Percentiles rank a stretch among this genome's conserved stretches.
These are phyloP conservation scores for Mucor sp. DNA, from an alignment of 371 early-diverging fungal species.

Conservation along the genomic window DNA sequence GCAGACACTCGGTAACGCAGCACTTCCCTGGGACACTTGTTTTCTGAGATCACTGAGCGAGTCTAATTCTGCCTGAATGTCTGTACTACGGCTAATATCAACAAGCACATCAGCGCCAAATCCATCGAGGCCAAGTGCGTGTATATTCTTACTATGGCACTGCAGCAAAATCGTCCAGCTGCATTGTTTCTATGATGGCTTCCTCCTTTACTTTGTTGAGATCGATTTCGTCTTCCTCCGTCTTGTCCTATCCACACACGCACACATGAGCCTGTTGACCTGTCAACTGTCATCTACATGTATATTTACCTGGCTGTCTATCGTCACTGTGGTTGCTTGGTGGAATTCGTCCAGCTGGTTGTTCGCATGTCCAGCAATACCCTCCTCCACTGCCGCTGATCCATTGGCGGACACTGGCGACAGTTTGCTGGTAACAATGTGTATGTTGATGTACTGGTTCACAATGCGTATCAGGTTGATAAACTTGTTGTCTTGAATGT, in stretches of 20 bases:
- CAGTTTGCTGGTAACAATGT: conserved; percentile 32
- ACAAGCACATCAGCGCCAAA: neutral
- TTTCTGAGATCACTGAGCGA: conserved; percentile 84
- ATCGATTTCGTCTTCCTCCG: neutral
- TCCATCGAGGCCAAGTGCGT: neutral
- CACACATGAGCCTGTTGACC: too few relatives aligned
- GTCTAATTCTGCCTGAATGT: conserved; percentile 77
- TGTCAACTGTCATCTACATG: too few relatives aligned
- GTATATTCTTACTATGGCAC: conserved; percentile 58
- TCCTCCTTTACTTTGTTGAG: conserved; percentile 9
- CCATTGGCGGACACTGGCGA: conserved; percentile 26
- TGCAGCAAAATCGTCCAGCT: conserved; percentile 53
- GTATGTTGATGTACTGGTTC: conserved; percentile 92
- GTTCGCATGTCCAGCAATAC: conserved; percentile 23
- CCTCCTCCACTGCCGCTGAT: conserved; percentile 29
- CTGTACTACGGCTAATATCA: conserved; percentile 59
- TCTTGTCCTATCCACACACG: neutral
- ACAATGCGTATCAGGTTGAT: conserved; percentile 90
- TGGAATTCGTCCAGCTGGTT: conserved; percentile 14
- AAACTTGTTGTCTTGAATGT: conserved; percentile 91
- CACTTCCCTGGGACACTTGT: conserved; percentile 73
- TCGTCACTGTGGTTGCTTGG: neutral
- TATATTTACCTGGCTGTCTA: neutral
- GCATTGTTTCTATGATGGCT: conserved; percentile 4
- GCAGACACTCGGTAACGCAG: conserved; percentile 91